phyloP scores from a whole-genome alignment of 2,329 filamentous ascomycete species.

The Microdochium trichocladiopsis region DNA sequence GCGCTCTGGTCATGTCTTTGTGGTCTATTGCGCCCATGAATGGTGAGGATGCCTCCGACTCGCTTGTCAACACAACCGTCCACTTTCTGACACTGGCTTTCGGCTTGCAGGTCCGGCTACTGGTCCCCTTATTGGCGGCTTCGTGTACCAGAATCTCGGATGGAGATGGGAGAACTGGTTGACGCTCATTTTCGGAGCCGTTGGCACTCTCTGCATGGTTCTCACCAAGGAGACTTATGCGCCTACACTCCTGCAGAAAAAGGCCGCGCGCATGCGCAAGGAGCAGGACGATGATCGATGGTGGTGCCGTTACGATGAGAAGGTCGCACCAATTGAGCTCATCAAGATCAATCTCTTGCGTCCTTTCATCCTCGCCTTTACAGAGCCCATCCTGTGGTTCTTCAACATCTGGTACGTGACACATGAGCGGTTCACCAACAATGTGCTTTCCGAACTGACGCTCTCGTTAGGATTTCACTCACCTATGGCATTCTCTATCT shows the following conservation, averaged over 20 bases:
- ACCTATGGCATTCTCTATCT: constrained; percentile 85
- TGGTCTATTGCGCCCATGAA: constrained; percentile 84
- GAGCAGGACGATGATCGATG: constrained; percentile 65
- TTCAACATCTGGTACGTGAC: constrained; percentile 54
- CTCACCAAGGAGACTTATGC: constrained; percentile 70
- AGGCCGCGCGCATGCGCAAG: constrained; percentile 56
- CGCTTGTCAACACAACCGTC: no score
- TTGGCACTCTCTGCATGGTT: constrained; percentile 50
- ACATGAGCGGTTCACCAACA: background rate
- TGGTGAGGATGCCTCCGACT: no score
- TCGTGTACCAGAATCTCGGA: constrained; percentile 67
- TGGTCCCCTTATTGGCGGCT: constrained; percentile 73
- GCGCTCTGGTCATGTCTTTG: constrained; percentile 75
- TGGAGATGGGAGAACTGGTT: constrained; percentile 90
- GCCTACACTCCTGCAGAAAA: constrained; percentile 60
- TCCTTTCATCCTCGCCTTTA: constrained; percentile 70
- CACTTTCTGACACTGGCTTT: background rate
- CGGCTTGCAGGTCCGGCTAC: constrained; percentile 22
- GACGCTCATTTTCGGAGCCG: constrained; percentile 62
- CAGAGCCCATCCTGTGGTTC: constrained; percentile 74
- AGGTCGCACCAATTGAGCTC: constrained; percentile 54
- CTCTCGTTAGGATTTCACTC: constrained; percentile 57
- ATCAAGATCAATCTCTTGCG: constrained; percentile 70
- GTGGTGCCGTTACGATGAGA: constrained; percentile 77
- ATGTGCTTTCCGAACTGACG: background rate